Evolutionary conservation across 768 basidiomycete genomes (phyloP).

Genomic region (Lanmaoa rubissima): DNA sequence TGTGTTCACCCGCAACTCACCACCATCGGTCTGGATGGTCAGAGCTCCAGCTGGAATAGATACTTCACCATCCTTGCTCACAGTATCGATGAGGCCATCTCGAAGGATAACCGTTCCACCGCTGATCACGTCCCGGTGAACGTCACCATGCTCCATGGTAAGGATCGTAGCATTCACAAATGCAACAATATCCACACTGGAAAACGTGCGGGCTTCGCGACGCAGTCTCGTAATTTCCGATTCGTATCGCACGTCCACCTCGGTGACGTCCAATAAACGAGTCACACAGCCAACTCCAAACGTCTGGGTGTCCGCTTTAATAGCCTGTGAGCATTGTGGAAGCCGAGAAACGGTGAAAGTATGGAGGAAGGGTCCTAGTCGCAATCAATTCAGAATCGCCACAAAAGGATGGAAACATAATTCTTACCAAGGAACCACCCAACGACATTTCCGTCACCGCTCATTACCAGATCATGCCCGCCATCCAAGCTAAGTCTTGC

Average conservation of each 20-base stretch:
- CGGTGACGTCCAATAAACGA: slow-evolving; percentile 53
- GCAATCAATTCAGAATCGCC: background rate
- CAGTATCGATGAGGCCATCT: slow-evolving; percentile 56
- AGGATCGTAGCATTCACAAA: slow-evolving; percentile 68
- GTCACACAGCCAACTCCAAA: slow-evolving; percentile 67
- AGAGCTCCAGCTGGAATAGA: slow-evolving; percentile 39
- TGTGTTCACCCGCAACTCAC: slow-evolving; percentile 34
- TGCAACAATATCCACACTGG: slow-evolving; percentile 44
- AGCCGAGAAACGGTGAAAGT: slow-evolving; percentile 56
- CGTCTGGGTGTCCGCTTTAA: slow-evolving; percentile 46
- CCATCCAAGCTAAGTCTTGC: slow-evolving; percentile 68
- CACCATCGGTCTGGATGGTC: slow-evolving; percentile 59
- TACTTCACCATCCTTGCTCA: slow-evolving; percentile 37
- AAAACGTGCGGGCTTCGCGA: slow-evolving; percentile 40
- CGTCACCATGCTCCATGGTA: slow-evolving; percentile 60
- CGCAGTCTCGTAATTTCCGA: slow-evolving; percentile 63
- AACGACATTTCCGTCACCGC: slow-evolving; percentile 57
- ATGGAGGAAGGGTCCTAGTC: slow-evolving; percentile 37
- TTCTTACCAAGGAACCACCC: slow-evolving; percentile 73
- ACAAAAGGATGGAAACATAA: background rate
- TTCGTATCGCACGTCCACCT: slow-evolving; percentile 55
- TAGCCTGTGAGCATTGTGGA: slow-evolving; percentile 44
- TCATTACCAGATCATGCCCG: slow-evolving; percentile 67
- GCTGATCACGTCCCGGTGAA: slow-evolving; percentile 47
- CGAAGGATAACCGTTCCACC: slow-evolving; percentile 53